A percentile compares a stretch with the other conserved stretches of the same genome.
phyloP scores from a whole-genome alignment of 192 early-diverging fungal genomes.

The Helicostylum pulchrum region DNA sequence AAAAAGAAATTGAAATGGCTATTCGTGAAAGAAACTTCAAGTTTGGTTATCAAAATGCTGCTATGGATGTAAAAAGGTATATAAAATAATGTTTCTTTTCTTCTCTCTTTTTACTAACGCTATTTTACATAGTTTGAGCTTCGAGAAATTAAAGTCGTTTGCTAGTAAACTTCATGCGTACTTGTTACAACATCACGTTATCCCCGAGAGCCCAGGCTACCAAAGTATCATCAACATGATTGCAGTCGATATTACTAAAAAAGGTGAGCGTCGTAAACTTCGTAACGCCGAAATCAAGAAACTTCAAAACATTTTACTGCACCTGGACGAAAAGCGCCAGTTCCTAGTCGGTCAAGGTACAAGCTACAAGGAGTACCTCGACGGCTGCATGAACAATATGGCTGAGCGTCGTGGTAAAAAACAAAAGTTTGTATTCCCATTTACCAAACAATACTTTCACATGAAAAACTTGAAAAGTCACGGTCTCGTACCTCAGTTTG shows the following conservation, averaged over 20 bases:
- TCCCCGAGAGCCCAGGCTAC: slow-evolving; percentile 74
- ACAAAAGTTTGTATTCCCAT: slow-evolving; percentile 69
- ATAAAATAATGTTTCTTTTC: background rate
- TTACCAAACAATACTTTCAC: slow-evolving; percentile 96
- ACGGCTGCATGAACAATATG: slow-evolving; percentile 85
- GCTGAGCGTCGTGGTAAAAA: slow-evolving; percentile 68
- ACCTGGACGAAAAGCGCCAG: slow-evolving; percentile 79
- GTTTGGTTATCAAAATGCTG: slow-evolving; percentile 22
- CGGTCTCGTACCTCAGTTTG: slow-evolving; percentile 90
- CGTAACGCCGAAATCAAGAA: slow-evolving; percentile 70
- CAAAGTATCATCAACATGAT: slow-evolving; percentile 93
- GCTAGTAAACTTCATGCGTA: slow-evolving; percentile 79
- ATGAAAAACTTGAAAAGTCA: slow-evolving; percentile 78
- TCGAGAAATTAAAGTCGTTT: slow-evolving; percentile 76
- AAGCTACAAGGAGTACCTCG: slow-evolving; percentile 89
- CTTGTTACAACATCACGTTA: slow-evolving; percentile 71
- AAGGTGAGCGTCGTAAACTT: slow-evolving; percentile 78
- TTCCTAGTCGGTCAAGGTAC: slow-evolving; percentile 88
- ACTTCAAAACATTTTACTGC: slow-evolving; percentile 74
- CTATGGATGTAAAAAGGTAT: slow-evolving; percentile 36
- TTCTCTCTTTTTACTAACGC: slow-evolving; percentile 11
- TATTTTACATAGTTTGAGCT: slow-evolving; percentile 48
- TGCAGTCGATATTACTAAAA: slow-evolving; percentile 89
- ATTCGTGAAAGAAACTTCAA: slow-evolving; percentile 23
- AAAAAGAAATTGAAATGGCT: slow-evolving; percentile 16